Base-by-base conservation (phyloP, 1,284 basidiomycete genomes). In the Megacollybia platyphylla region DNA sequence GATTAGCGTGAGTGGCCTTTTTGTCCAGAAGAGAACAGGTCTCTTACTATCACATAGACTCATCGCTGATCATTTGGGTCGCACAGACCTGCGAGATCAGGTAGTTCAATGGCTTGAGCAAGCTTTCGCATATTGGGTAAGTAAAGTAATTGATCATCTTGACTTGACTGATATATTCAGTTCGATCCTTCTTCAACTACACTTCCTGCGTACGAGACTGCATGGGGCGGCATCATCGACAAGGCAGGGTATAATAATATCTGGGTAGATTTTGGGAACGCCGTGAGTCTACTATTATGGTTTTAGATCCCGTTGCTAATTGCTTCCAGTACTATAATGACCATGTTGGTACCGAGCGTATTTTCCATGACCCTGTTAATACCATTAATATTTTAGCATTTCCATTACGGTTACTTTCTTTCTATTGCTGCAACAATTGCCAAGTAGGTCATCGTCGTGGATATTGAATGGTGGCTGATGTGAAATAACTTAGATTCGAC, bases 211-310 rank as follows among this genome's bases (percentile, higher is more conserved):
- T 61, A 59, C 43, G 59, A 62, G 43, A 60, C 57, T n/a, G 57
- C 46, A 0, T 62, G 60, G 60, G 60, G 60, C 28, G 60, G 59
- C 18, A 57, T 62, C 17, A 59, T 62, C 24, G 55, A 58, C 40
- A 51, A 52, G 15, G 52, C 54, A 2, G 58, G 59, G 1, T 56
- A 52, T 17, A 55, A 54, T 41, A 51, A 59, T 38, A 44, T 53
- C 17, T 55, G 54, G 42, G 54, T 61, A 11, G 60, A 62, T 40
- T 62, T 49, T 31, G 60, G 60, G 9, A 62, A 62, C 43, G 20
- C 4, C 20, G 20, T 24, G 20, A 24, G 20, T 24, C 20, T 3
- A 24, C 20, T 5, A 24, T 3, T 5, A 24, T 4, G 59, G 59
- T 10, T 1, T 61, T 55, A 17, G 60, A 59, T 44, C 15, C 15